Evolutionary conservation across 495 filamentous ascomycete species (phyloP).

Genomic region (Geopyxis carbonaria): DNA sequence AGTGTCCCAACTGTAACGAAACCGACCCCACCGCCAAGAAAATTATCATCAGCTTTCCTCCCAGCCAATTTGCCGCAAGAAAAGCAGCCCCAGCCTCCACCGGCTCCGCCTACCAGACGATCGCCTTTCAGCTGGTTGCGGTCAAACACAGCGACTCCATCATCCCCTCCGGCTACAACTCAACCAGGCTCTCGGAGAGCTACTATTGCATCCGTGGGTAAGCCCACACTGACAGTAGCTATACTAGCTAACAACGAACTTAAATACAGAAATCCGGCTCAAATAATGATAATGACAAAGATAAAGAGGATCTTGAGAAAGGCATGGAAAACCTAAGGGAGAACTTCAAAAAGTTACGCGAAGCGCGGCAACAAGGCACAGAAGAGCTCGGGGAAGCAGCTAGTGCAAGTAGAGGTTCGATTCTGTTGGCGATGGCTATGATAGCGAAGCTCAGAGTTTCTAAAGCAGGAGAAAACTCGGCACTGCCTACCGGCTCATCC

Average conservation of each 20-base stretch:
- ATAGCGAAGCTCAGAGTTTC: conserved; percentile 1
- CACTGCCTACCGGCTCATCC: conserved; percentile 1
- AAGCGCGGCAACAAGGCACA: conserved; percentile 14
- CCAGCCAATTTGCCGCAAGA: conserved; percentile 6
- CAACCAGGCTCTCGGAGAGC: conserved; percentile 17
- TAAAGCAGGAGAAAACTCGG: conserved; percentile 2
- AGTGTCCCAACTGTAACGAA: conserved; percentile 8
- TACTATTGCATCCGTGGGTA: conserved; percentile 18
- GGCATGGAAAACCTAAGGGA: conserved; percentile 23
- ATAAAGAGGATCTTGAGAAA: conserved; percentile 19
- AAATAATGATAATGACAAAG: conserved; percentile 21
- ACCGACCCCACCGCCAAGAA: conserved; percentile 10
- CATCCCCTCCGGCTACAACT: conserved; percentile 5
- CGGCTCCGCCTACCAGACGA: conserved; percentile 13
- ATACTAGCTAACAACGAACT: conserved; percentile 19
- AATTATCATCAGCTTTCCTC: conserved; percentile 10
- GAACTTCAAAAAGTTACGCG: conserved; percentile 23
- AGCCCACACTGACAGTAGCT: conserved; percentile 13
- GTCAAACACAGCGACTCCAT: conserved; percentile 11
- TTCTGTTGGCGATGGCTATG: not conserved
- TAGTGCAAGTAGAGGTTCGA: conserved; percentile 2
- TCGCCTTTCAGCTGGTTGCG: conserved; percentile 26
- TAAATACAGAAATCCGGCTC: conserved; percentile 13
- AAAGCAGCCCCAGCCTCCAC: conserved; percentile 7
- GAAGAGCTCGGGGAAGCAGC: conserved; percentile 6